A percentile compares a stretch with the other conserved stretches of the same genome.
Evolutionary conservation across 2,329 filamentous ascomycete genomes (phyloP).

Genomic region (Stemphylium lycopersici): DNA sequence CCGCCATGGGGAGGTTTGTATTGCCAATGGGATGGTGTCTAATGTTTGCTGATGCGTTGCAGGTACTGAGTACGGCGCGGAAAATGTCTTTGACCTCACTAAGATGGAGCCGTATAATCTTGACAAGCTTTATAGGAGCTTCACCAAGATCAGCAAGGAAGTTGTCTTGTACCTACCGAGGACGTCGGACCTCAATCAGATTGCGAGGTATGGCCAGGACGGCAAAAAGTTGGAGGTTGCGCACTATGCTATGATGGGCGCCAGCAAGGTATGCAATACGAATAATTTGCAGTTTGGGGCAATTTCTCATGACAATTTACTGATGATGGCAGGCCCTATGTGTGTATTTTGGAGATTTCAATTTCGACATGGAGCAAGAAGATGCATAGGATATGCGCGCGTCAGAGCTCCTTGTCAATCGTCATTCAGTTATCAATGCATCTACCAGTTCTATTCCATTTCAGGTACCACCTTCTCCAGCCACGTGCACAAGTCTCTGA

Average conservation of each 20-base stretch:
- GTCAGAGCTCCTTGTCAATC: background rate
- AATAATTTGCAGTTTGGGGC: background rate
- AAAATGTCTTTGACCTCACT: conserved; percentile 78
- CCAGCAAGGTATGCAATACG: conserved; percentile 72
- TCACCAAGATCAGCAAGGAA: conserved; percentile 53
- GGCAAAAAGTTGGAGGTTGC: conserved; percentile 46
- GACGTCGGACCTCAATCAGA: conserved; percentile 48
- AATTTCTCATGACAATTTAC: background rate
- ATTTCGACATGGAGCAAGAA: conserved; percentile 38
- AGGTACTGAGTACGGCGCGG: conserved; percentile 68
- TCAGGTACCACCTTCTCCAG: conserved; percentile 50
- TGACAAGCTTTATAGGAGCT: conserved; percentile 50
- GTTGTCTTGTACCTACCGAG: conserved; percentile 83
- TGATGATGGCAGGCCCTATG: conserved; percentile 57
- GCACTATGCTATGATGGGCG: conserved; percentile 90
- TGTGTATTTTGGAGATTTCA: conserved; percentile 63
- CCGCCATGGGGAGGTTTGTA: conserved; percentile 74
- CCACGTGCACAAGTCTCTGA: conserved; percentile 56
- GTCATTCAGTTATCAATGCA: background rate
- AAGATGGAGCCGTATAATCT: conserved; percentile 88
- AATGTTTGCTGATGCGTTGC: conserved; percentile 11
- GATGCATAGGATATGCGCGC: conserved; percentile 9
- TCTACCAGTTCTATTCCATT: background rate
- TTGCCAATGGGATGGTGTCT: background rate
- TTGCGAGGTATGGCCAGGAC: conserved; percentile 42